Conservation (phyloP, 2,329 filamentous ascomycete genomes). For the Cordyceps javanica region DNA sequence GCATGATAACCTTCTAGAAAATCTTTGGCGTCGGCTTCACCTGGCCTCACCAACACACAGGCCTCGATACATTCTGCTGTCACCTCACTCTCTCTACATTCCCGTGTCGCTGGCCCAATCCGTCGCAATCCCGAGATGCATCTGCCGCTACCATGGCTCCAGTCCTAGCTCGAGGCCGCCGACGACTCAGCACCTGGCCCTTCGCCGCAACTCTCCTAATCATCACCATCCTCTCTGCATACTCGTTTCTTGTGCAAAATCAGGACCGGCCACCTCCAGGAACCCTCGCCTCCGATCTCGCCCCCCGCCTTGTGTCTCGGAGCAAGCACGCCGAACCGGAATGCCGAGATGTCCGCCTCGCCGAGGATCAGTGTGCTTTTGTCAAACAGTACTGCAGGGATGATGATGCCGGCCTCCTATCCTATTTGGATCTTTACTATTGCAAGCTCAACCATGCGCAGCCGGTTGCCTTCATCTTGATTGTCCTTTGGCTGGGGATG, state of each 20-base stretch:
- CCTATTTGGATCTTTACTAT: slow-evolving; percentile 88
- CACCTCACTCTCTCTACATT: not conserved
- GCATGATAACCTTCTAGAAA: not conserved
- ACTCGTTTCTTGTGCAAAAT: slow-evolving; percentile 33
- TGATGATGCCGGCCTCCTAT: slow-evolving; percentile 82
- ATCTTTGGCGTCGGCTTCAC: not conserved
- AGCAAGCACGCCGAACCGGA: slow-evolving; percentile 32
- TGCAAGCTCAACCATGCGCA: slow-evolving; percentile 65
- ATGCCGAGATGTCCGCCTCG: slow-evolving; percentile 75
- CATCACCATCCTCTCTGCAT: slow-evolving; percentile 39
- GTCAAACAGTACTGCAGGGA: slow-evolving; percentile 75
- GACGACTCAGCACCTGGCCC: slow-evolving; percentile 23
- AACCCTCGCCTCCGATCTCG: slow-evolving; percentile 12
- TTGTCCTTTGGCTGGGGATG: slow-evolving; percentile 77
- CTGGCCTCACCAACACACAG: not conserved
- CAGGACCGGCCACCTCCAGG: slow-evolving; percentile 10
- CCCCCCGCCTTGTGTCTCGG: slow-evolving; percentile 21
- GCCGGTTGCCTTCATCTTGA: slow-evolving; percentile 69
- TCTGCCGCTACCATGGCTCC: slow-evolving; percentile 19
- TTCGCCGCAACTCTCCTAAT: slow-evolving; percentile 43
- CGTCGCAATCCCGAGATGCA: slow-evolving; percentile 2
- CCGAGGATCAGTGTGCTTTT: slow-evolving; percentile 79
- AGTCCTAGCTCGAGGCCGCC: slow-evolving; percentile 33
- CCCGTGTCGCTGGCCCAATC: not conserved
- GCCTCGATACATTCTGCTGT: not conserved